Conservation (phyloP, 2,329 filamentous ascomycete genomes). For the Raffaelea albimanens region DNA sequence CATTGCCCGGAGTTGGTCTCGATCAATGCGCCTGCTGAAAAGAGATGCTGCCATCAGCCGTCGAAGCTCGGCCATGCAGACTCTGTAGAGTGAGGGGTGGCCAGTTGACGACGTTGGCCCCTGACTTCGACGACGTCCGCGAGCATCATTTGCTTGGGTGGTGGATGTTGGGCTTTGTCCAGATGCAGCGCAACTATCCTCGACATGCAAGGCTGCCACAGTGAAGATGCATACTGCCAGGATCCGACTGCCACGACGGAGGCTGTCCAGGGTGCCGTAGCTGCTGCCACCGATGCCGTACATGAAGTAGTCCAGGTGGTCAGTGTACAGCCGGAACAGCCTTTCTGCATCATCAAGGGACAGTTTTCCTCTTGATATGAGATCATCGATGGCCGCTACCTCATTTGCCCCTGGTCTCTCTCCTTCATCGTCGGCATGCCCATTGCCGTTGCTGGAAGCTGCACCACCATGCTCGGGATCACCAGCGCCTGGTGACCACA, state of each 20-base stretch:
- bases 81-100: constrained; percentile 32
- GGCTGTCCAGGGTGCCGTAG: constrained; percentile 37
- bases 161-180: too few species aligned
- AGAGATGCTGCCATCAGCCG: constrained; percentile 35
- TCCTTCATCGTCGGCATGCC: neutral
- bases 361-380: constrained; percentile 29
- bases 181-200: too few species aligned
- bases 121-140: too few species aligned
- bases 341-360: constrained; percentile 38
- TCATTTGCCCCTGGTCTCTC: too few species aligned
- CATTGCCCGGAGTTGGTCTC: constrained; percentile 47
- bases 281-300: constrained; percentile 40
- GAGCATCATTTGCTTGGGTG: too few species aligned
- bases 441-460: neutral
- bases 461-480: neutral
- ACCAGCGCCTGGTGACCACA: constrained; percentile 10
- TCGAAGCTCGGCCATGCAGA: constrained; percentile 45
- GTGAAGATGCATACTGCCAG: constrained; percentile 47
- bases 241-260: constrained; percentile 44
- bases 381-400: too few species aligned
- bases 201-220: constrained; percentile 42
- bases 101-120: too few species aligned
- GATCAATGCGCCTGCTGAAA: constrained; percentile 21
- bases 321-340: constrained; percentile 39
- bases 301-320: constrained; percentile 39